Conservation (phyloP, 1,284 basidiomycete genomes). For the Volvariella surrecta region DNA sequence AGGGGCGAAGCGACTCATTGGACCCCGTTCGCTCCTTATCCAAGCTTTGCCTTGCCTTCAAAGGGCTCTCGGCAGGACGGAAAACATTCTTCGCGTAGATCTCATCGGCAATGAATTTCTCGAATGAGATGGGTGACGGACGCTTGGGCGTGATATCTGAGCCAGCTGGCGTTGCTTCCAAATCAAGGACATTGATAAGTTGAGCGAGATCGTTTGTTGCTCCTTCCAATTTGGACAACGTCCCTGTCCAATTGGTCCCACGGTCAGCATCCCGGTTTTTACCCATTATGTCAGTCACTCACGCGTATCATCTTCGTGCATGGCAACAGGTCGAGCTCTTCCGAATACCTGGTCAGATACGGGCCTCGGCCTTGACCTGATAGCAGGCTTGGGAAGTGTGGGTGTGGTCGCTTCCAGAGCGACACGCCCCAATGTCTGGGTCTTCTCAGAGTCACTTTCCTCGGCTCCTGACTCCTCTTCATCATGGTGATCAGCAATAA, state of each 20-base stretch:
- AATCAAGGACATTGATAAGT: conserved; percentile 64
- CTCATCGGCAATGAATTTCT: conserved; percentile 16
- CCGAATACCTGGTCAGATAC: conserved; percentile 58
- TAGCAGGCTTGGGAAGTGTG: conserved; percentile 36
- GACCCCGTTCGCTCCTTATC: conserved; percentile 34
- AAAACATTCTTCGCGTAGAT: conserved; percentile 24
- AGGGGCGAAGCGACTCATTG: conserved; percentile 51
- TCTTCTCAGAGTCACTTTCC: conserved; percentile 10
- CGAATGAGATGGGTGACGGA: conserved; percentile 15
- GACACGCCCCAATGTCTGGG: conserved; percentile 1
- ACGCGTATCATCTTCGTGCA: conserved; percentile 50
- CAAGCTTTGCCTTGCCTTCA: conserved; percentile 18
- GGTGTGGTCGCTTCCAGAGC: not conserved
- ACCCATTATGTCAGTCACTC: no score
- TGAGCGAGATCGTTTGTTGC: conserved; percentile 72
- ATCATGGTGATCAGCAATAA: conserved; percentile 41
- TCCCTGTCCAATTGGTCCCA: conserved; percentile 30
- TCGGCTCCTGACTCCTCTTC: conserved; percentile 16
- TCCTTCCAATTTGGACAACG: conserved; percentile 62
- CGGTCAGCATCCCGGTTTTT: no score
- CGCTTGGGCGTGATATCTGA: conserved; percentile 36
- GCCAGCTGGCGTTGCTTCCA: conserved; percentile 62
- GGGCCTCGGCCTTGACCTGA: conserved; percentile 43
- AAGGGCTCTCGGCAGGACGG: conserved; percentile 18
- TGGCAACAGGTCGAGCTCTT: conserved; percentile 35